These are phyloP conservation scores for Chlamydomonas reinhardtii DNA, from an alignment of 163 green algal species.

Conservation along the genomic window DNA sequence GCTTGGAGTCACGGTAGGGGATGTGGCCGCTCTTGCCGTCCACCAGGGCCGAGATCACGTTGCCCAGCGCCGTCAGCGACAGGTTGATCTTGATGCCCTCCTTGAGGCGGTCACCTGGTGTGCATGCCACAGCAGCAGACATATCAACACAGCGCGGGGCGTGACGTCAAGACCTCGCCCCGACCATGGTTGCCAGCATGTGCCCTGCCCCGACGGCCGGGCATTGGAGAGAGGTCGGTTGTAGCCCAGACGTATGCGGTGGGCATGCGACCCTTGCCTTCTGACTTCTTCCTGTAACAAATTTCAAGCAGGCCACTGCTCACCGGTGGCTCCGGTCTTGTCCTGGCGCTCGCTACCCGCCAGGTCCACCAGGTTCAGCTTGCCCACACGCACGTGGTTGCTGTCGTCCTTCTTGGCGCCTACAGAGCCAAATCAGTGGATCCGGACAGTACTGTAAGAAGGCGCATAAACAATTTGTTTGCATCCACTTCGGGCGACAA, in stretches of 20 bases:
- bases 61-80: conserved; percentile 86
- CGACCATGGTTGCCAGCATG: too few species aligned
- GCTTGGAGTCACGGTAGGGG: conserved; percentile 89
- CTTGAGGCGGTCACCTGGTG: conserved; percentile 82
- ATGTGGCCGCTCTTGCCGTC: conserved; percentile 76
- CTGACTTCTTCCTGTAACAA: too few species aligned
- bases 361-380: conserved; percentile 91
- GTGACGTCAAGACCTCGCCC: too few species aligned
- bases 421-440: background rate
- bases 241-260: too few species aligned
- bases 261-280: too few species aligned
- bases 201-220: too few species aligned
- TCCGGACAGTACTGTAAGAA: too few species aligned
- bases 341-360: conserved; percentile 85
- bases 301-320: too few species aligned
- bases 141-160: too few species aligned
- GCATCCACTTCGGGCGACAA: too few species aligned
- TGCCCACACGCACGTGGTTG: conserved; percentile 72
- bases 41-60: conserved; percentile 90
- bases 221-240: too few species aligned
- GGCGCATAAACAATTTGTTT: background rate
- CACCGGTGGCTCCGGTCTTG: conserved; percentile 83
- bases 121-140: too few species aligned
- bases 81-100: conserved; percentile 95
- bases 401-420: conserved; percentile 34